phyloP scores from a whole-genome alignment of 225 moss, liverwort and hornwort species.

The Marchantia polymorpha region DNA sequence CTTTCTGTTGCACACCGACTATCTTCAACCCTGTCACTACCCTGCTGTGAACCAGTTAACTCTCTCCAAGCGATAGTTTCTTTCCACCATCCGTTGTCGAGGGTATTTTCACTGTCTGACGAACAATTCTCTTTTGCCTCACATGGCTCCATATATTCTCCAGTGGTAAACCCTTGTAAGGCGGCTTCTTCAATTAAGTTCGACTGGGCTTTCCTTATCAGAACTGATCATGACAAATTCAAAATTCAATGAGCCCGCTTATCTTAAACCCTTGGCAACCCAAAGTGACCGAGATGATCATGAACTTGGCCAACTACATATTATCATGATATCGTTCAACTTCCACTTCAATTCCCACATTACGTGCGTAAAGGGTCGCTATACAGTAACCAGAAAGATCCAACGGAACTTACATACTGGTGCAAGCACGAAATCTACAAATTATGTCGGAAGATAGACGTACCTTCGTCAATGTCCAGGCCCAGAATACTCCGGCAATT shows the following conservation, averaged over 20 bases:
- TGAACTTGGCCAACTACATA: not conserved
- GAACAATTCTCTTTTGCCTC: not conserved
- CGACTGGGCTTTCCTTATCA: conserved; percentile 58
- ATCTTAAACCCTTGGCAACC: not conserved
- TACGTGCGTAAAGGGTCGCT: not conserved
- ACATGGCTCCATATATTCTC: not conserved
- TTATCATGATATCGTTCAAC: no score
- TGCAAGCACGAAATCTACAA: not conserved
- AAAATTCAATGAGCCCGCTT: not conserved
- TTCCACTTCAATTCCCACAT: not conserved
- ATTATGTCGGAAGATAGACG: conserved; percentile 1
- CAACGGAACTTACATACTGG: no score
- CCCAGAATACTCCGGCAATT: conserved; percentile 76
- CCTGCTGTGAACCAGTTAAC: not conserved
- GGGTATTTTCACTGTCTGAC: conserved; percentile 6
- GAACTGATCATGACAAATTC: conserved; percentile 20
- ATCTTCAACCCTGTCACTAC: not conserved
- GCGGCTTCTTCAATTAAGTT: conserved; percentile 50
- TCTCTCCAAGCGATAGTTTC: conserved; percentile 15
- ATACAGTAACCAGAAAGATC: not conserved
- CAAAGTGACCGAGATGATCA: not conserved
- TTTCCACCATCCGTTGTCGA: conserved; percentile 18
- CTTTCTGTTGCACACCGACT: not conserved
- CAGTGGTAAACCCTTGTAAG: conserved; percentile 12
- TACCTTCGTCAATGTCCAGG: conserved; percentile 81